Evolutionary conservation across 441 rosid species (phyloP).

Genomic region (Populus hybrid): DNA sequence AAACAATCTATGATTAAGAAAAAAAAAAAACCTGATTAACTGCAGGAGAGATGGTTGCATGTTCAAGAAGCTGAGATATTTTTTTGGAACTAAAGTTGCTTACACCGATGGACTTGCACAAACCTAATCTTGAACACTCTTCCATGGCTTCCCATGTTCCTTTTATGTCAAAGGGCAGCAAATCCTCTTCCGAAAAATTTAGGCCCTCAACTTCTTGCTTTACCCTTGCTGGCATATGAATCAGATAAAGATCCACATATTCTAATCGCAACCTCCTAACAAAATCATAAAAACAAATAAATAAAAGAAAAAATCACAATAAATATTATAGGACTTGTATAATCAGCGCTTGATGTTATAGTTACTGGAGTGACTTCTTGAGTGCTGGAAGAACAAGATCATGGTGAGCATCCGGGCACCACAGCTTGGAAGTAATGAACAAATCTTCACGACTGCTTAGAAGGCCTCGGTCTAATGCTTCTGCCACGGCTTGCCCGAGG

Average conservation of each 20-base stretch:
- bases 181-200: conserved; percentile 8
- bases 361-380: neutral
- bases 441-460: conserved; percentile 3
- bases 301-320: neutral
- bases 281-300: neutral
- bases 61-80: conserved; percentile 22
- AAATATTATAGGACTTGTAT: conserved; percentile 2
- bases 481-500: conserved; percentile 12
- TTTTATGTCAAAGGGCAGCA: conserved; percentile 27
- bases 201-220: neutral
- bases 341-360: neutral
- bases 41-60: conserved; percentile 33
- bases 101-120: conserved; percentile 39
- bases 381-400: conserved; percentile 10
- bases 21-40: conserved; percentile 26
- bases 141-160: conserved; percentile 42
- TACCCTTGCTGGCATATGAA: conserved; percentile 29
- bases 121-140: conserved; percentile 30
- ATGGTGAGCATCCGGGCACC: neutral
- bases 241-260: conserved; percentile 22
- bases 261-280: conserved; percentile 8
- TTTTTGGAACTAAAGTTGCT: conserved; percentile 35
- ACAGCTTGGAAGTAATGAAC: conserved; percentile 18
- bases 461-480: conserved; percentile 2
- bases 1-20: no score